These are phyloP conservation scores for Lasiosphaeriaceae sp. DNA, from an alignment of 495 filamentous ascomycete species.

Conservation along the genomic window DNA sequence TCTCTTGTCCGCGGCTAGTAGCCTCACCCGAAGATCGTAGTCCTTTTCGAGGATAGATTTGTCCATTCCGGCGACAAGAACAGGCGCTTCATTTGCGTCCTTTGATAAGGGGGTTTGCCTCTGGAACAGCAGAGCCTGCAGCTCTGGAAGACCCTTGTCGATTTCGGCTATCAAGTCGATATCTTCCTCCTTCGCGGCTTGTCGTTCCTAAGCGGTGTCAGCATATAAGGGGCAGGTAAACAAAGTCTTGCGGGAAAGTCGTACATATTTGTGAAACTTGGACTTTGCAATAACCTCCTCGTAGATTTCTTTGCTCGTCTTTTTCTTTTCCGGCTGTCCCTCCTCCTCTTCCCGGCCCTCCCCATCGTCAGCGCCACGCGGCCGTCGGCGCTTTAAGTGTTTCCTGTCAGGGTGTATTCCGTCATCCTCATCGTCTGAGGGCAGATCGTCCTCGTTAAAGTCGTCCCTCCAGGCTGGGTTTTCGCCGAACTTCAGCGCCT, in stretches of 20 bases:
- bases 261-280: conserved; percentile 85
- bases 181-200: conserved; percentile 89
- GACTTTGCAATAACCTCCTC: conserved; percentile 97
- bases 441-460: conserved; percentile 62
- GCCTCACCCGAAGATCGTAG: conserved; percentile 77
- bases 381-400: conserved; percentile 56
- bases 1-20: conserved; percentile 76
- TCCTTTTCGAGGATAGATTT: conserved; percentile 66
- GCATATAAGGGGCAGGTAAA: not conserved
- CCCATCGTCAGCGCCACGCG: conserved; percentile 37
- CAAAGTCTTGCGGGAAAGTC: not conserved
- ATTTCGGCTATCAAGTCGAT: conserved; percentile 62
- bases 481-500: conserved; percentile 56
- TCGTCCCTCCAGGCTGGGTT: conserved; percentile 53
- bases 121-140: conserved; percentile 64
- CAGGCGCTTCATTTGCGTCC: conserved; percentile 50
- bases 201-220: conserved; percentile 46
- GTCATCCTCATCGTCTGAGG: conserved; percentile 53
- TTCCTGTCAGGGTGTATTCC: conserved; percentile 42
- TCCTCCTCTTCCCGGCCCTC: conserved; percentile 42
- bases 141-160: conserved; percentile 68
- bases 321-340: conserved; percentile 71
- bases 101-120: conserved; percentile 21
- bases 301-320: conserved; percentile 93
- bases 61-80: conserved; percentile 54